These are phyloP conservation scores for Candida germanica DNA, from an alignment of 805 yeast species.

Conservation along the genomic window DNA sequence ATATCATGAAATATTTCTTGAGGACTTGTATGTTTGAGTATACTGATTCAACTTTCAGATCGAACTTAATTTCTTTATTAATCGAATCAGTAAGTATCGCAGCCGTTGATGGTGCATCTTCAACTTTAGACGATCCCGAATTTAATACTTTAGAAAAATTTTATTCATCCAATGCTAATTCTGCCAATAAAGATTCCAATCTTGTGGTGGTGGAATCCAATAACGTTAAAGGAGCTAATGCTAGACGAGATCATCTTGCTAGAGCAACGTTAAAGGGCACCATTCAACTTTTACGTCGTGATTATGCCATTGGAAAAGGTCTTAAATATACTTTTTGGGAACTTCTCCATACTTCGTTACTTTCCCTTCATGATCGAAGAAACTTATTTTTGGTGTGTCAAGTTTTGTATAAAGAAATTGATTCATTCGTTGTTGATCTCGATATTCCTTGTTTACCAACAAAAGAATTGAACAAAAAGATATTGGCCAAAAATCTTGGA, in stretches of 20 bases:
- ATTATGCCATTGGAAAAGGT: slow-evolving; percentile 54
- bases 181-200: background rate
- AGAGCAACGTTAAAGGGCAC: slow-evolving; percentile 65
- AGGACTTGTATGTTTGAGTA: slow-evolving; percentile 54
- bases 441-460: slow-evolving; percentile 60
- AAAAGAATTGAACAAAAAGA: slow-evolving; percentile 45
- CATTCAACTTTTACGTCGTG: slow-evolving; percentile 59
- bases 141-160: slow-evolving; percentile 38
- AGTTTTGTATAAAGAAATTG: slow-evolving; percentile 60
- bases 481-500: slow-evolving; percentile 57
- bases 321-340: slow-evolving; percentile 65
- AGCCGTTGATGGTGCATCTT: slow-evolving; percentile 61
- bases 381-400: slow-evolving; percentile 61
- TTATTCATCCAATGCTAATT: slow-evolving; percentile 33
- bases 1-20: slow-evolving; percentile 61
- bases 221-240: slow-evolving; percentile 41
- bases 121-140: slow-evolving; percentile 64
- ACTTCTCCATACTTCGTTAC: slow-evolving; percentile 57
- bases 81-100: slow-evolving; percentile 57
- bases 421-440: slow-evolving; percentile 59
- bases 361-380: slow-evolving; percentile 59
- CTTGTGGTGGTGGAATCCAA: slow-evolving; percentile 2
- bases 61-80: slow-evolving; percentile 47
- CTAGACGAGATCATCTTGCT: slow-evolving; percentile 63
- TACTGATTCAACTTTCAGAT: slow-evolving; percentile 47